Base-by-base conservation (phyloP, 352 stramenopile species). In the Globisporangium uncinulatum region DNA sequence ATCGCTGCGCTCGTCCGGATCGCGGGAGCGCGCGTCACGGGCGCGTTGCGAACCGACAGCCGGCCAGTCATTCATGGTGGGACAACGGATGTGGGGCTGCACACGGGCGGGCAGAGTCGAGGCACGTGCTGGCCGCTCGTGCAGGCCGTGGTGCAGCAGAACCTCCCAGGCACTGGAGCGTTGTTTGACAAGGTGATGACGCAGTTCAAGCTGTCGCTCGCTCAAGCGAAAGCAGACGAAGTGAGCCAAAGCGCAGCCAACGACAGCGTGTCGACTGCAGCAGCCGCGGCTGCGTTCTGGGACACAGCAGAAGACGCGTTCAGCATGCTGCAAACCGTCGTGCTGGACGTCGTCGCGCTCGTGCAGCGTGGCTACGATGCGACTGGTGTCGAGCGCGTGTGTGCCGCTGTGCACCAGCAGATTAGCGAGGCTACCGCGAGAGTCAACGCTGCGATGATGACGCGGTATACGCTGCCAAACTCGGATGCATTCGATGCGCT, bases 111-210 rank as follows among this genome's bases (percentile, higher is more conserved):
- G 0, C 51, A 57, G 31, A 42, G 57, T 7, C 67, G 79, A 21
- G 72, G 74, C 48, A 87, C 72, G 1, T 86, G 76, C 45, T 89
- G 76, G 79, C 45, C 76, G 14, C 53, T 89, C 6, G 76, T 89
- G 3, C 56, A 67, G 3, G 63, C 61, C 2, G 65, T 59, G 2
- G 52, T 89, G 13, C 56, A 44, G 7, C 65, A 72, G 9, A 69
- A 74, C 17, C 36, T 88, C 6, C 70, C 59, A 19, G 73, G 65
- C 11, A 67, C 58, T 14, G 46, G 43, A 10, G 63, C 57, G 10
- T 43, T 86, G 9, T 73, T 76, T 24, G 48, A 65, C 0, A 87
- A 83, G 31, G 49, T 66, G 17, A 63, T 76, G 45, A 41, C 79
- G 9, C 10, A 39, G 29, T 75, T 85, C 3, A 39, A 75, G 36